Evolutionary conservation across 2,329 filamentous ascomycete species (phyloP).

Genomic region (Colletotrichum graminicola): DNA sequence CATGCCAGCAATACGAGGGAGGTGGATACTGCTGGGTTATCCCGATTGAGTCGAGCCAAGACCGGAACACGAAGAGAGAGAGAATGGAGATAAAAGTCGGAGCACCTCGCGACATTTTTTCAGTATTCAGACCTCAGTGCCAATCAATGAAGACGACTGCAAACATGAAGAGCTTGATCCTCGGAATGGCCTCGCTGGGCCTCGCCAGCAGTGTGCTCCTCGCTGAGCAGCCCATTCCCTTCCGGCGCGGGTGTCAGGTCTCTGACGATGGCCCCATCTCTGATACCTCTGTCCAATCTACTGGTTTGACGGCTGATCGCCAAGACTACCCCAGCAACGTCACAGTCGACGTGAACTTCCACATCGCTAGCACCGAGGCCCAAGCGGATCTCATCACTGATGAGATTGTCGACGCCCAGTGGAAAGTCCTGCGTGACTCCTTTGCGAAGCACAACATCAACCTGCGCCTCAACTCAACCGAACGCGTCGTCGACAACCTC

Average conservation of each 20-base stretch:
- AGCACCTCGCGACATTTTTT: background rate
- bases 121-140: background rate
- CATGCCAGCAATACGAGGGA: constrained; percentile 30
- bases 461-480: constrained; percentile 45
- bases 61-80: background rate
- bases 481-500: constrained; percentile 45
- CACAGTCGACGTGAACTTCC: constrained; percentile 46
- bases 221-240: background rate
- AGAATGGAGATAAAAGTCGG: constrained; percentile 15
- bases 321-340: constrained; percentile 43
- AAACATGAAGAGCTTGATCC: constrained; percentile 20
- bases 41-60: constrained; percentile 20
- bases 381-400: constrained; percentile 42
- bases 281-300: background rate
- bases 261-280: constrained; percentile 30
- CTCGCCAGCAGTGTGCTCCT: constrained; percentile 14
- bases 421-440: constrained; percentile 42
- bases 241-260: constrained; percentile 33
- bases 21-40: constrained; percentile 23
- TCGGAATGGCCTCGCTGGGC: constrained; percentile 26
- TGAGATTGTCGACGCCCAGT: constrained; percentile 43
- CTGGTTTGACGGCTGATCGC: constrained; percentile 3
- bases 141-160: background rate
- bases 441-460: constrained; percentile 45
- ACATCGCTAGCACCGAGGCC: constrained; percentile 46